Evolutionary conservation across 1,139 yeast species (phyloP).

Genomic region (Taphrina populina): DNA sequence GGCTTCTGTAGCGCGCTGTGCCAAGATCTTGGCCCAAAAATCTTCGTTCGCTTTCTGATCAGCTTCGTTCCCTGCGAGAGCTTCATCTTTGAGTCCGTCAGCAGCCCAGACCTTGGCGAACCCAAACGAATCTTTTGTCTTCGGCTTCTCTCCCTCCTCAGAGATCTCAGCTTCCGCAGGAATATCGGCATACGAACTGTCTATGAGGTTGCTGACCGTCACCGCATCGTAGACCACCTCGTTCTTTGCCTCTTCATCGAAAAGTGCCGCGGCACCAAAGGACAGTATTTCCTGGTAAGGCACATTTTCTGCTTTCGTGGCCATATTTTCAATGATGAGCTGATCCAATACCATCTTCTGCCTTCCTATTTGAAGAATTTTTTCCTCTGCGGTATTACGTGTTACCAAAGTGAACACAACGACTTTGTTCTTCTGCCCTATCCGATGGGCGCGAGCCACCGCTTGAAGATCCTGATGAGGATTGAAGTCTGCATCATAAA

Average conservation of each 20-base stretch:
- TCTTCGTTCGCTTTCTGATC: conserved; percentile 32
- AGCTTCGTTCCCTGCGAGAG: conserved; percentile 23
- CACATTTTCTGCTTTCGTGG: conserved; percentile 33
- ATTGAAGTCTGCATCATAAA: conserved; percentile 87
- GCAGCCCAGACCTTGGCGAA: conserved; percentile 40
- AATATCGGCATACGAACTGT: conserved; percentile 58
- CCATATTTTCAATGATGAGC: conserved; percentile 57
- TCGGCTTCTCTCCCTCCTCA: conserved; percentile 63
- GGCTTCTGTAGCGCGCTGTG: conserved; percentile 36
- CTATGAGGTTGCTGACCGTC: conserved; percentile 37
- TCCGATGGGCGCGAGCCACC: conserved; percentile 86
- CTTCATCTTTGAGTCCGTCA: conserved; percentile 31
- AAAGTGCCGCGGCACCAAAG: conserved; percentile 39
- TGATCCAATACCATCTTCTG: conserved; percentile 83
- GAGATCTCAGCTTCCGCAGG: conserved; percentile 72
- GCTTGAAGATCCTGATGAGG: conserved; percentile 93
- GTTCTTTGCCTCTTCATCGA: conserved; percentile 37
- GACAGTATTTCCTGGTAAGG: conserved; percentile 38
- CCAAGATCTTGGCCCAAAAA: conserved; percentile 38
- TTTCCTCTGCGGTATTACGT: conserved; percentile 74
- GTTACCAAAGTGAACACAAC: conserved; percentile 76
- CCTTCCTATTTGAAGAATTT: conserved; percentile 76
- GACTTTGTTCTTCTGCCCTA: conserved; percentile 85
- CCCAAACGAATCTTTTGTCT: conserved; percentile 42
- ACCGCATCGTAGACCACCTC: conserved; percentile 37